These are phyloP conservation scores for Penicillium maclennaniae DNA, from an alignment of 495 filamentous ascomycete genomes.

Conservation along the genomic window DNA sequence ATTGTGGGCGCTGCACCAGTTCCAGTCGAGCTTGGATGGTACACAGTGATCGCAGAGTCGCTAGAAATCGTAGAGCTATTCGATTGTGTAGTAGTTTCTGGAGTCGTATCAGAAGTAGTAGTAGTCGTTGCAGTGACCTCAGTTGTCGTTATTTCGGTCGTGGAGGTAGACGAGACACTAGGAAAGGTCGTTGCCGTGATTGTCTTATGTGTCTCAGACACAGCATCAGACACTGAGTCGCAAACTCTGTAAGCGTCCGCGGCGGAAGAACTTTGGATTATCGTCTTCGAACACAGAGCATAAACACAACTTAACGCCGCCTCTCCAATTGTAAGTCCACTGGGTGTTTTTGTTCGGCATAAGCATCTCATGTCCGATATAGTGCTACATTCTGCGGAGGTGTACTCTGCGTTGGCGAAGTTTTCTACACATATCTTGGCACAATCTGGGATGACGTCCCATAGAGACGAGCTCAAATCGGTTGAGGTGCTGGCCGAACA, in stretches of 20 bases:
- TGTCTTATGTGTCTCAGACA: conserved; percentile 55
- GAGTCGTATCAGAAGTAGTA: background rate
- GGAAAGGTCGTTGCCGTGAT: conserved; percentile 56
- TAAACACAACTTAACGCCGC: conserved; percentile 60
- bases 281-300: conserved; percentile 35
- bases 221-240: conserved; percentile 45
- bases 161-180: conserved; percentile 25
- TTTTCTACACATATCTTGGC: conserved; percentile 58
- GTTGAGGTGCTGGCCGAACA: conserved; percentile 8
- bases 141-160: conserved; percentile 6
- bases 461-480: conserved; percentile 24
- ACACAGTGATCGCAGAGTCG: background rate
- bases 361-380: conserved; percentile 56
- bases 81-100: background rate
- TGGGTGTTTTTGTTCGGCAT: conserved; percentile 54
- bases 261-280: conserved; percentile 11
- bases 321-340: conserved; percentile 67
- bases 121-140: conserved; percentile 5
- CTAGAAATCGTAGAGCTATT: conserved; percentile 2
- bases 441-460: conserved; percentile 55
- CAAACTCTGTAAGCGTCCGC: conserved; percentile 56
- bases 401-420: conserved; percentile 58
- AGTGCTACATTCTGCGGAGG: conserved; percentile 40
- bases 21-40: background rate
- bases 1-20: background rate